A percentile compares a stretch with the other conserved stretches of the same genome.
phyloP scores from a whole-genome alignment of 179 eudicot species.

The Beta macrorhiza region DNA sequence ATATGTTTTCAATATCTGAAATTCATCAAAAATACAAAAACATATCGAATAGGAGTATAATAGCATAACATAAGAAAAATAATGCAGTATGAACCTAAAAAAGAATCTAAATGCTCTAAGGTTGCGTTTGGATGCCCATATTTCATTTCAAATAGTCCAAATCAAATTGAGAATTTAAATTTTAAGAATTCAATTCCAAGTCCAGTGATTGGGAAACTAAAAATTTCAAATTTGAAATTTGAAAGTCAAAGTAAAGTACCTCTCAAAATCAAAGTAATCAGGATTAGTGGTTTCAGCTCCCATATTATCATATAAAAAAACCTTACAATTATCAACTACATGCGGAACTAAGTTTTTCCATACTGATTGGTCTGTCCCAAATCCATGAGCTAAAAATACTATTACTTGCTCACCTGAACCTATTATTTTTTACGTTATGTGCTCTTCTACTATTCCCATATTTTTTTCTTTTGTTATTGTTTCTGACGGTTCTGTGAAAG shows the following conservation, averaged over 20 bases:
- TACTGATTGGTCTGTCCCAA: conserved; percentile 87
- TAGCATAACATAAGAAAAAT: no score
- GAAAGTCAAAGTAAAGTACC: conserved; percentile 45
- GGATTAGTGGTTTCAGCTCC: conserved; percentile 97
- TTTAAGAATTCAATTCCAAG: no score
- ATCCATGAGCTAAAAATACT: conserved; percentile 71
- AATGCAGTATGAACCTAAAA: no score
- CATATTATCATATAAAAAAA: conserved; percentile 77
- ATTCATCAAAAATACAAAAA: no score
- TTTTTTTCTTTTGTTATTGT: not conserved
- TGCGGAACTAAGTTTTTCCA: conserved; percentile 88
- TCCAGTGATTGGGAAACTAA: no score
- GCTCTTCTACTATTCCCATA: conserved; percentile 83
- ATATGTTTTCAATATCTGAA: no score
- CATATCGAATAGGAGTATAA: no score
- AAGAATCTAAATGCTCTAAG: no score
- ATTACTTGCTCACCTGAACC: conserved; percentile 52
- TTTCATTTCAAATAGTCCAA: no score
- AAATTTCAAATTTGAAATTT: no score
- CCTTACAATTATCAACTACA: conserved; percentile 55
- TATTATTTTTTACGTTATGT: conserved; percentile 62
- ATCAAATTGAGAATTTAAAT: no score
- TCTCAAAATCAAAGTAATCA: conserved; percentile 77
- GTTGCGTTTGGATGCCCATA: no score
- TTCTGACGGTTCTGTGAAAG: not conserved